phyloP scores from a whole-genome alignment of 305 asterid genomes.

The Fraxinus baroniana region DNA sequence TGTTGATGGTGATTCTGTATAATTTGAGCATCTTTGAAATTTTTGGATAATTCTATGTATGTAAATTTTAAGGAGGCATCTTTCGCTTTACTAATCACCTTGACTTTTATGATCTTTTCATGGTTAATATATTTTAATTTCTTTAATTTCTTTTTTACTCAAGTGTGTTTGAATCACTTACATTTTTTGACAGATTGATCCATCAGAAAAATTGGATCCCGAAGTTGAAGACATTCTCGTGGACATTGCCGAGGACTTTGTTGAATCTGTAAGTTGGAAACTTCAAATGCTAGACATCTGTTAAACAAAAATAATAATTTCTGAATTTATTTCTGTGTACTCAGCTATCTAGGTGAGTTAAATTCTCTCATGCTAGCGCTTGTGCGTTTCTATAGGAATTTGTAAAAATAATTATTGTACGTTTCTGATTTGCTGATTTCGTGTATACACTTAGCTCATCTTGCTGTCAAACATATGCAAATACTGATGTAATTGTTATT shows the following conservation, averaged over 20 bases:
- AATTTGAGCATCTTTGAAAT: neutral
- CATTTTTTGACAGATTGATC: slow-evolving; percentile 63
- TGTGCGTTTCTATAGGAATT: neutral
- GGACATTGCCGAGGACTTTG: slow-evolving; percentile 87
- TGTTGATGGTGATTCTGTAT: neutral
- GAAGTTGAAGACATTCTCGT: slow-evolving; percentile 81
- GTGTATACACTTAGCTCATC: neutral
- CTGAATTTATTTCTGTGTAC: slow-evolving; percentile 10
- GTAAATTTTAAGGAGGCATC: neutral
- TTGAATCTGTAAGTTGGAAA: slow-evolving; percentile 77
- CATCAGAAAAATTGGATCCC: slow-evolving; percentile 77
- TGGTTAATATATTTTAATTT: neutral
- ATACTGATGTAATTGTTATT: neutral
- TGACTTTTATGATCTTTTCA: neutral
- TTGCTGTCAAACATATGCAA: neutral
- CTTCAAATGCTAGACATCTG: neutral
- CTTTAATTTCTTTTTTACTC: neutral
- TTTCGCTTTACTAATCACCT: neutral
- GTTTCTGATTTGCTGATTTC: neutral
- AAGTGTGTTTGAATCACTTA: slow-evolving; percentile 6
- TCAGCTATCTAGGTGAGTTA: neutral
- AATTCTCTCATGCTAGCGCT: slow-evolving; percentile 5
- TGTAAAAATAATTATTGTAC: neutral
- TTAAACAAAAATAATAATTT: neutral
- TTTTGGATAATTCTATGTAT: neutral